phyloP scores from a whole-genome alignment of 2,329 filamentous ascomycete genomes.

The Ascochyta koolunga region DNA sequence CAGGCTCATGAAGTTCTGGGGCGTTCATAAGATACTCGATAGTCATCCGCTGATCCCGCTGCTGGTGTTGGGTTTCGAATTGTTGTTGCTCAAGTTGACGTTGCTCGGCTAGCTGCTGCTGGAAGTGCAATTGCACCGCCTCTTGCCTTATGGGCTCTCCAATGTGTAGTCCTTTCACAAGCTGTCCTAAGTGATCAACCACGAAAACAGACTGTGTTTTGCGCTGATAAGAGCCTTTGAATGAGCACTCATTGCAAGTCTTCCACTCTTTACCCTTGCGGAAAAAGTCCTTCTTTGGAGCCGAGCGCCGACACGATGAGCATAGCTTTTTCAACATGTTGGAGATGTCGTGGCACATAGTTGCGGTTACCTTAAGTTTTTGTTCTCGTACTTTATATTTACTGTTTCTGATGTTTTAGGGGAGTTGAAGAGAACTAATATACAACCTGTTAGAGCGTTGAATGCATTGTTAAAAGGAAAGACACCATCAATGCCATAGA shows the following conservation, averaged over 20 bases:
- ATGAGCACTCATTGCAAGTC: slow-evolving; percentile 1
- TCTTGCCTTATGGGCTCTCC: background rate
- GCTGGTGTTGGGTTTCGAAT: background rate
- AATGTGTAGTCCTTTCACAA: background rate
- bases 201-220: background rate
- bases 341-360: background rate
- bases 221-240: background rate
- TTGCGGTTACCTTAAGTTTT: background rate
- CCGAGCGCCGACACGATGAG: background rate
- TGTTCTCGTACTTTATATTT: background rate
- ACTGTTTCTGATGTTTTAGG: background rate
- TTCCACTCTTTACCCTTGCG: background rate
- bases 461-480: background rate
- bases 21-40: background rate
- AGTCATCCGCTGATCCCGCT: background rate
- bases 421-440: background rate
- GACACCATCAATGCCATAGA: too few relatives aligned
- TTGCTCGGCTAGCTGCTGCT: background rate
- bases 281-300: background rate
- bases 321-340: background rate
- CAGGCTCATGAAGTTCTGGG: background rate
- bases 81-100: background rate
- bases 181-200: background rate
- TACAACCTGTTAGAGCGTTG: background rate
- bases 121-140: background rate